Conservation (phyloP, 225 moss, liverwort and hornwort species). For the Marchantia polymorpha region DNA sequence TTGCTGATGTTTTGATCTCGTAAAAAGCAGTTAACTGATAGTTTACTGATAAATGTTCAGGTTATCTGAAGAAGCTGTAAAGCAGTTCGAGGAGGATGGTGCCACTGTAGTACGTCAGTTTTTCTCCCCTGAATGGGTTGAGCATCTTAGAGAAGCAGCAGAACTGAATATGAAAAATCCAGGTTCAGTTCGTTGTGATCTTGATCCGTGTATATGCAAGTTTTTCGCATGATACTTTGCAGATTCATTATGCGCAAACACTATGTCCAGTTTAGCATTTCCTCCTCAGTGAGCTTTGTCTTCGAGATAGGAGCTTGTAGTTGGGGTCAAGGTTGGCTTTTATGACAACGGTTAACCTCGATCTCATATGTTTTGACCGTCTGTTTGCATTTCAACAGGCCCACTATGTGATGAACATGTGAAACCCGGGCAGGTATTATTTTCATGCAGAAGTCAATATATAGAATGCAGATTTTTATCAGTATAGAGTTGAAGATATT, state of each 20-base stretch:
- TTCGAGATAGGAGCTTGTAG: no score
- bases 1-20: background rate
- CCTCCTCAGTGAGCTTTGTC: no score
- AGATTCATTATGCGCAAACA: no score
- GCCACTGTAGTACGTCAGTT: constrained; percentile 80
- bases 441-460: background rate
- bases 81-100: constrained; percentile 81
- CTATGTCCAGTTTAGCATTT: background rate
- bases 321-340: no score
- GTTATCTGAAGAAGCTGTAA: constrained; percentile 70
- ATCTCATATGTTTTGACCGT: no score
- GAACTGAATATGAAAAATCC: constrained; percentile 88
- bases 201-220: background rate
- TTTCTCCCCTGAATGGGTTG: constrained; percentile 78
- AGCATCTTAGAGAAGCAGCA: constrained; percentile 65
- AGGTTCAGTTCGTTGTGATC: constrained; percentile 35
- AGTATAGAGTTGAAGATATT: background rate
- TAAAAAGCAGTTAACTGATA: no score
- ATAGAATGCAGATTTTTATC: no score
- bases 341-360: no score
- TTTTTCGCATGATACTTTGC: background rate
- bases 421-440: constrained; percentile 65
- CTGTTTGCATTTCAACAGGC: constrained; percentile 47
- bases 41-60: constrained; percentile 6
- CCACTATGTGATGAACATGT: constrained; percentile 89